Evolutionary conservation across 208 protist species (phyloP).

Genomic region (Trypanosoma caninum): DNA sequence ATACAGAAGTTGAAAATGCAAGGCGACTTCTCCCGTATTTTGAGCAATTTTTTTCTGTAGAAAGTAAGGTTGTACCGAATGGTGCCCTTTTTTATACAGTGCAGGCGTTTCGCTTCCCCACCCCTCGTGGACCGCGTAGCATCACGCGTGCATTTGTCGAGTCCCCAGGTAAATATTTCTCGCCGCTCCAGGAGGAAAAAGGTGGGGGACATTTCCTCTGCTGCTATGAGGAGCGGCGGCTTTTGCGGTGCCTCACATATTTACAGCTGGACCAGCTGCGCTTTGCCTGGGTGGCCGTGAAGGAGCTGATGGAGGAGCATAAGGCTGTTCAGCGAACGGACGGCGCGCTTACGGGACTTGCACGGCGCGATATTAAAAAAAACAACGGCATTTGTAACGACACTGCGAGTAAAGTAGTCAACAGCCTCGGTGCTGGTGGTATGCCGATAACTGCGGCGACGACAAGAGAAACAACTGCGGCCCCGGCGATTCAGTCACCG

Average conservation of each 20-base stretch:
- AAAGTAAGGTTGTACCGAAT: constrained; percentile 48
- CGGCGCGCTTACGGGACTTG: constrained; percentile 58
- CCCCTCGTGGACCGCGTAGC: constrained; percentile 53
- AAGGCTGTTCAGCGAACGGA: constrained; percentile 46
- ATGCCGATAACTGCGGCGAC: not conserved
- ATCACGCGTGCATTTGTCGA: constrained; percentile 64
- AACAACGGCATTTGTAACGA: constrained; percentile 34
- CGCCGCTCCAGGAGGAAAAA: constrained; percentile 49
- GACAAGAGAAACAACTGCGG: not conserved
- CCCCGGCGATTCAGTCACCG: not conserved
- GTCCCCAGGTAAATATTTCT: constrained; percentile 57
- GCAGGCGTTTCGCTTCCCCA: constrained; percentile 54
- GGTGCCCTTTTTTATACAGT: constrained; percentile 47
- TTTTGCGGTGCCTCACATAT: constrained; percentile 57
- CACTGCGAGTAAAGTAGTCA: not conserved
- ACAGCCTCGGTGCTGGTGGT: constrained; percentile 1
- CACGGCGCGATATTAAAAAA: constrained; percentile 61
- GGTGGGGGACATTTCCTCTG: constrained; percentile 57
- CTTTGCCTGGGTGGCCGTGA: constrained; percentile 63
- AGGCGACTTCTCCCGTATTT: constrained; percentile 42
- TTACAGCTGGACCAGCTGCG: constrained; percentile 71
- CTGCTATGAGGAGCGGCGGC: constrained; percentile 54
- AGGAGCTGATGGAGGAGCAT: constrained; percentile 60
- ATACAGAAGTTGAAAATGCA: not conserved
- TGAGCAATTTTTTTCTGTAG: constrained; percentile 45